A percentile compares a stretch with the other conserved stretches of the same genome.
Conservation (phyloP, 345 rosid species). For the Leavenworthia alabamica region DNA sequence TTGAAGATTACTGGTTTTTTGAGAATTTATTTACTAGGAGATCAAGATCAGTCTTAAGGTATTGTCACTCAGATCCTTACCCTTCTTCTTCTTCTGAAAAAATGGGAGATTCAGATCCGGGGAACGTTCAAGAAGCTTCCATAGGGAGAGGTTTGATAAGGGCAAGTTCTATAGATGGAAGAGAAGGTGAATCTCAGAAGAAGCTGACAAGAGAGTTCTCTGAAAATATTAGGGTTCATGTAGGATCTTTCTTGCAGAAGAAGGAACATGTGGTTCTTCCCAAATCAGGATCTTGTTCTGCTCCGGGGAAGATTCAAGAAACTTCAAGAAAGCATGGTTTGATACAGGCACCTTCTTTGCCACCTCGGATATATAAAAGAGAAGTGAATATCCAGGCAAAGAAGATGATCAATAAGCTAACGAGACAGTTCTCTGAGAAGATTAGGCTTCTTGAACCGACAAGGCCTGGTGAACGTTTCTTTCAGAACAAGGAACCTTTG, state of each 20-base stretch:
- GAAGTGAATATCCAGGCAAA: constrained; percentile 17
- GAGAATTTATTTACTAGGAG: constrained; percentile 37
- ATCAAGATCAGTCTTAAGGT: constrained; percentile 40
- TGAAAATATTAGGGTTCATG: constrained; percentile 18
- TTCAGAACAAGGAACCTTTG: constrained; percentile 8
- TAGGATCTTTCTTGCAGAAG: constrained; percentile 15
- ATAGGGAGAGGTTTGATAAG: background rate
- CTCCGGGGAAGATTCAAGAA: constrained; percentile 26
- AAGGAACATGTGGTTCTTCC: constrained; percentile 4
- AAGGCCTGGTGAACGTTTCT: constrained; percentile 11
- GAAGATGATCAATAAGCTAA: constrained; percentile 31
- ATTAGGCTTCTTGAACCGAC: constrained; percentile 22
- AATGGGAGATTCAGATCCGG: constrained; percentile 10
- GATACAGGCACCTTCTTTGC: constrained; percentile 34
- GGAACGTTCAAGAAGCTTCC: constrained; percentile 11
- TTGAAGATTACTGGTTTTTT: constrained; percentile 69
- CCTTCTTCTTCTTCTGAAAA: constrained; percentile 33
- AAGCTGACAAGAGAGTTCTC: constrained; percentile 9
- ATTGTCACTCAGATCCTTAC: constrained; percentile 58
- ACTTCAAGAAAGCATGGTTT: constrained; percentile 16
- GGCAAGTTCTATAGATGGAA: background rate
- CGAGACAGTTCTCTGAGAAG: constrained; percentile 42
- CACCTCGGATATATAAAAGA: constrained; percentile 24
- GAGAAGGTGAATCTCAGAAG: constrained; percentile 8
- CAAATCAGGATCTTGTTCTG: constrained; percentile 8